A percentile compares a stretch with the other conserved stretches of the same genome.
phyloP scores from a whole-genome alignment of 495 filamentous ascomycete species.

The Xylaria bambusicola region DNA sequence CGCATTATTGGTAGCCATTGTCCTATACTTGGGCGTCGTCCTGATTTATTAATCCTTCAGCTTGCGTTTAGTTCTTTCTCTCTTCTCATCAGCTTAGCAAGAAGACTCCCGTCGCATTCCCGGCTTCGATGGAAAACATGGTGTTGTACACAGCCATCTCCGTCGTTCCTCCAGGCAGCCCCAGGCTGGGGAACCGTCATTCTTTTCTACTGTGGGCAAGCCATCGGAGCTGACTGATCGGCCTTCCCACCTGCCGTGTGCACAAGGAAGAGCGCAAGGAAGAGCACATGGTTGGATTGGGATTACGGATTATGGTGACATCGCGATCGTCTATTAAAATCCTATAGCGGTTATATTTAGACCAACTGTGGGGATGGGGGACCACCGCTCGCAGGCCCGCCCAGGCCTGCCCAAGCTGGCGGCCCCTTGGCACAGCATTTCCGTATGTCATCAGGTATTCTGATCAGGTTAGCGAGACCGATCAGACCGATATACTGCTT shows the following conservation, averaged over 20 bases:
- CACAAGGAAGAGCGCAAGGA: not conserved
- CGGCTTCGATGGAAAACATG: not conserved
- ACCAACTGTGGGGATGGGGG: not conserved
- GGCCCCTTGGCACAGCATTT: not conserved
- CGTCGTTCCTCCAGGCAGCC: not conserved
- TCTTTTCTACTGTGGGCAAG: not conserved
- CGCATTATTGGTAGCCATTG: not conserved
- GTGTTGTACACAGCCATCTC: not conserved
- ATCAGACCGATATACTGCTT: too few species aligned
- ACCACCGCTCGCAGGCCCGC: not conserved
- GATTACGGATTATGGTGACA: conserved; percentile 9
- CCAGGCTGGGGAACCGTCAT: not conserved
- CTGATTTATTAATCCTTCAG: not conserved
- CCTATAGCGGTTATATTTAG: conserved; percentile 18
- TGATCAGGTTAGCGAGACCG: not conserved
- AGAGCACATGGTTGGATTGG: conserved; percentile 2
- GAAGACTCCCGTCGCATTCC: not conserved
- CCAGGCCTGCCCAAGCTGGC: too few species aligned
- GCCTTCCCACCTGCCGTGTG: conserved; percentile 1
- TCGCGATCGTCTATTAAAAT: conserved; percentile 15
- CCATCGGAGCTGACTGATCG: not conserved
- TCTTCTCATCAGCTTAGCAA: not conserved
- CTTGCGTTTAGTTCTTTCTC: not conserved
- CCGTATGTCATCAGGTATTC: conserved; percentile 3
- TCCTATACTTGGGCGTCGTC: not conserved